phyloP scores from a whole-genome alignment of 805 yeast species.

The Saccharomycopsis babjevae region DNA sequence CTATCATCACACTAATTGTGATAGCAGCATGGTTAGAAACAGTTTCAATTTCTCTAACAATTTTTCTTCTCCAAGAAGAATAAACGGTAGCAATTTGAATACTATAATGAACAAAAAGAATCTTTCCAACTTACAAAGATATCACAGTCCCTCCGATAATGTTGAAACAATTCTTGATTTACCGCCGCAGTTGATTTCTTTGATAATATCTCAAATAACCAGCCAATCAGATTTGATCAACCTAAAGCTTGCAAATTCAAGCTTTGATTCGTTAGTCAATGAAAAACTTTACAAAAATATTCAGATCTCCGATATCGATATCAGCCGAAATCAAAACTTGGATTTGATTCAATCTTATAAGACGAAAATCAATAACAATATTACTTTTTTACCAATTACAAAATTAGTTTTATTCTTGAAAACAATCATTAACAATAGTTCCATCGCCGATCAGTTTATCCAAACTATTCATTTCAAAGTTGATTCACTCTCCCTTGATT shows the following conservation, averaged over 20 bases:
- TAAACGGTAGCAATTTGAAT: not conserved
- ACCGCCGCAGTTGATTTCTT: not conserved
- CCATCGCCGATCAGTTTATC: not conserved
- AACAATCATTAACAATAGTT: conserved; percentile 21
- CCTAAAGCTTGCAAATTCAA: conserved; percentile 21
- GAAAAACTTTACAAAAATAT: conserved; percentile 22
- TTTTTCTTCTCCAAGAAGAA: not conserved
- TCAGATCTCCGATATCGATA: conserved; percentile 14
- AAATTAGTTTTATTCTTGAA: conserved; percentile 24
- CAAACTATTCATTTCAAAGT: not conserved
- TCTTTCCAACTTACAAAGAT: not conserved
- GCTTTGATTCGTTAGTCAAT: conserved; percentile 23
- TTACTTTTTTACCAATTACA: conserved; percentile 20
- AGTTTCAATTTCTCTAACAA: not conserved
- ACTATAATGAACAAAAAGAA: not conserved
- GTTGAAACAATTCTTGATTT: not conserved
- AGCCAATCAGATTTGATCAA: conserved; percentile 22
- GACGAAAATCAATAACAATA: conserved; percentile 20
- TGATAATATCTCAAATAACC: conserved; percentile 1
- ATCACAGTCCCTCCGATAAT: not conserved
- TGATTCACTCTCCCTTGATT: conserved; percentile 7
- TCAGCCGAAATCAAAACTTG: conserved; percentile 18
- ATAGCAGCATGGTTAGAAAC: not conserved
- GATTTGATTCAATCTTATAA: not conserved
- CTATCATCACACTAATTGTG: not conserved